These are phyloP conservation scores for Pseudopithomyces maydicus DNA, from an alignment of 2,329 filamentous ascomycete genomes.

Conservation along the genomic window DNA sequence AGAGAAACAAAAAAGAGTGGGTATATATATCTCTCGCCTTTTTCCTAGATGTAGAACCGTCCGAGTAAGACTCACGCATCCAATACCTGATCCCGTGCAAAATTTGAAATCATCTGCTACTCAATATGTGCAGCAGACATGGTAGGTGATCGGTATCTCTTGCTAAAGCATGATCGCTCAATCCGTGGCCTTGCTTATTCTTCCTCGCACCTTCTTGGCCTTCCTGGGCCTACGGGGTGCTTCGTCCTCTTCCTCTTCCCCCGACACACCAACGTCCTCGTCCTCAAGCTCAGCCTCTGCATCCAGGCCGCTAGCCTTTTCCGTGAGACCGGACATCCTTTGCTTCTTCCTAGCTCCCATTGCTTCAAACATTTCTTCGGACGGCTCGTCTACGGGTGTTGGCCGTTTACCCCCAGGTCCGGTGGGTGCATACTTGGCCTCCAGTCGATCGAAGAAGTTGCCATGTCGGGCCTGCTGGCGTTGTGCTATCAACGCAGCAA, in stretches of 20 bases:
- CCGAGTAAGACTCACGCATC: no score
- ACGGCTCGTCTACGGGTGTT: conserved; percentile 57
- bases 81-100: not conserved
- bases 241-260: conserved; percentile 23
- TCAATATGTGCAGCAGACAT: not conserved
- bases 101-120: not conserved
- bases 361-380: conserved; percentile 65
- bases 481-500: conserved; percentile 45
- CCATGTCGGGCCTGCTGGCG: conserved; percentile 40
- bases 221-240: conserved; percentile 27
- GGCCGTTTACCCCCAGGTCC: conserved; percentile 53
- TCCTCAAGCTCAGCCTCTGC: conserved; percentile 27
- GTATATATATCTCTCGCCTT: no score
- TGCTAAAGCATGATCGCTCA: not conserved
- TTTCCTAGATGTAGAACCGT: no score
- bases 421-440: conserved; percentile 43
- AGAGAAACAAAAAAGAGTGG: no score
- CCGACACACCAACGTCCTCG: conserved; percentile 33
- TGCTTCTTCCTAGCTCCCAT: conserved; percentile 37
- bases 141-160: not conserved
- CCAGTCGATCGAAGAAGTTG: conserved; percentile 42
- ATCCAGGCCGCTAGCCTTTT: conserved; percentile 20
- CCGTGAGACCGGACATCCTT: conserved; percentile 20
- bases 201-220: conserved; percentile 19
- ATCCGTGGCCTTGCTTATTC: conserved; percentile 13